A percentile compares a stretch with the other conserved stretches of the same genome.
Conservation (phyloP, 129 eudicot genomes). For the Artemisia argyi region DNA sequence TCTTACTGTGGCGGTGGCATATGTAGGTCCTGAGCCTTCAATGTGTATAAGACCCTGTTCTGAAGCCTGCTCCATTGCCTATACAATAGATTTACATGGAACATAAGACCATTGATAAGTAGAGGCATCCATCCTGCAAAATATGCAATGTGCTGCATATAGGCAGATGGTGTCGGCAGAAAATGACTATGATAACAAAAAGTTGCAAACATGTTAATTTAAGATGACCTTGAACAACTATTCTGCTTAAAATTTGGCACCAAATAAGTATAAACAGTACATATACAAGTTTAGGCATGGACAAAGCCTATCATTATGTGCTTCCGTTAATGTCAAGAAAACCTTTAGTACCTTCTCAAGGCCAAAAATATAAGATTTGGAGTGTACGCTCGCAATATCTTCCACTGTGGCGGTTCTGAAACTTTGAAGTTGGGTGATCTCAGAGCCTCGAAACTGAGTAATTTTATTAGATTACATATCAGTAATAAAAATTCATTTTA, state of each 20-base stretch:
- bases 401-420: constrained; percentile 69
- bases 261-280: neutral
- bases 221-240: constrained; percentile 1
- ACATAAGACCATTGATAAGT: neutral
- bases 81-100: constrained; percentile 13
- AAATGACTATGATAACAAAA: neutral
- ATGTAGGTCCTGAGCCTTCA: constrained; percentile 96
- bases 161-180: neutral
- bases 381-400: constrained; percentile 79
- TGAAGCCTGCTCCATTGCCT: constrained; percentile 92
- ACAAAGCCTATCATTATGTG: constrained; percentile 3
- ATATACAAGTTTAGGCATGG: neutral
- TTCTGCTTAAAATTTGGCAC: no score
- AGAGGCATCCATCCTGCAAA: constrained; percentile 1
- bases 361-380: constrained; percentile 74
- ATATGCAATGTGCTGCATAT: neutral
- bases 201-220: neutral
- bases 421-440: constrained; percentile 65
- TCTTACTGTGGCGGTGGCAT: constrained; percentile 93
- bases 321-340: constrained; percentile 9
- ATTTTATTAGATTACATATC: constrained; percentile 14
- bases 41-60: constrained; percentile 81
- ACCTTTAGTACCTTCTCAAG: constrained; percentile 73
- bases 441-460: constrained; percentile 72
- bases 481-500: neutral